phyloP scores from a whole-genome alignment of 1,284 basidiomycete species.

The Sanghuangporus baumii region DNA sequence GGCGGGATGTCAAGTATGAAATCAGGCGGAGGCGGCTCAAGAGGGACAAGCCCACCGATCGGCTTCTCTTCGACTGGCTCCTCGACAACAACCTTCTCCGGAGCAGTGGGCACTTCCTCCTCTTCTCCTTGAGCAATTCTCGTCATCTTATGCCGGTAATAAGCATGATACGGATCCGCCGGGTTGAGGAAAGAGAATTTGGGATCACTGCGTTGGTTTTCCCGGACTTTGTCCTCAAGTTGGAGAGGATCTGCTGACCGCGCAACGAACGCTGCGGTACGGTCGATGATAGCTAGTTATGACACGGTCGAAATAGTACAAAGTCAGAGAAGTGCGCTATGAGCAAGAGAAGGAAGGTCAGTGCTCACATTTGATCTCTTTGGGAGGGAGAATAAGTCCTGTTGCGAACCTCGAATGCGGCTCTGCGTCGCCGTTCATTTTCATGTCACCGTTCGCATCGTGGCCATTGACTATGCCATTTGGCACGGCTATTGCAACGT shows the following conservation, averaged over 20 bases:
- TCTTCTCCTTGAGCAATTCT: conserved; percentile 71
- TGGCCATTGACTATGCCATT: conserved; percentile 32
- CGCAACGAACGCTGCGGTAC: conserved; percentile 92
- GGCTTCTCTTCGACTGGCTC: conserved; percentile 34
- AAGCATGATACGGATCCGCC: conserved; percentile 94
- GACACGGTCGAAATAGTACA: neutral
- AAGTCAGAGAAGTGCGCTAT: neutral
- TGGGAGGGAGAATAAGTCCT: conserved; percentile 87
- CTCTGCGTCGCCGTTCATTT: conserved; percentile 35
- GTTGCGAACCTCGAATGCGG: conserved; percentile 57
- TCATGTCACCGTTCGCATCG: conserved; percentile 32
- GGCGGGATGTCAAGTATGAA: conserved; percentile 89
- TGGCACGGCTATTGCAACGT: conserved; percentile 33
- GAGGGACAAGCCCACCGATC: conserved; percentile 19
- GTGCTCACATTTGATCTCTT: conserved; percentile 82
- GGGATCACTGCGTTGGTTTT: conserved; percentile 89
- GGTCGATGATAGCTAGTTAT: conserved; percentile 84
- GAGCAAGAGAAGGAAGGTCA: conserved; percentile 15
- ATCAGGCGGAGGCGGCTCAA: conserved; percentile 79
- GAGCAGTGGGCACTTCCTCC: conserved; percentile 41
- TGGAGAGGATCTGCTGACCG: conserved; percentile 83
- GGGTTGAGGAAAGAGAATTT: conserved; percentile 96
- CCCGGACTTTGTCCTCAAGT: conserved; percentile 94
- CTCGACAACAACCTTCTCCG: conserved; percentile 32
- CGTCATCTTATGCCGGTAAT: conserved; percentile 88